A percentile compares a stretch with the other conserved stretches of the same genome.
phyloP scores from a whole-genome alignment of 345 rosid genomes.

The Ailanthus altissimus region DNA sequence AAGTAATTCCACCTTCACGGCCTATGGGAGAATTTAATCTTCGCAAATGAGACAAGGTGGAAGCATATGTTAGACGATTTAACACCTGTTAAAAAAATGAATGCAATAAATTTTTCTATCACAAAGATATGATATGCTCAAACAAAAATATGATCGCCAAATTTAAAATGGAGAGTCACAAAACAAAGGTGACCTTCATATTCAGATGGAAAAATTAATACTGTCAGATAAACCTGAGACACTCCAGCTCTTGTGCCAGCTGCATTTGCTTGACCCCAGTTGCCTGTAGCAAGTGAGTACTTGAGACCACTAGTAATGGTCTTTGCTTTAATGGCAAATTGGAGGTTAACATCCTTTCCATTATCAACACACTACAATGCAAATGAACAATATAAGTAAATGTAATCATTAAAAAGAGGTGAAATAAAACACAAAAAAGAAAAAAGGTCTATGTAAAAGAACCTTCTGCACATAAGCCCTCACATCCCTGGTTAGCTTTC shows the following conservation, averaged over 20 bases:
- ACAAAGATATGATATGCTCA: background rate
- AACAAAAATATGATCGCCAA: too few relatives aligned
- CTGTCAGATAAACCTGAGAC: constrained; percentile 71
- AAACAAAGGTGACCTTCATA: background rate
- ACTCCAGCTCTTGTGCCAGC: constrained; percentile 99
- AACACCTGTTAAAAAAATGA: constrained; percentile 56
- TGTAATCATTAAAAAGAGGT: constrained; percentile 7
- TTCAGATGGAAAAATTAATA: constrained; percentile 4
- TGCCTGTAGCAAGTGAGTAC: constrained; percentile 97
- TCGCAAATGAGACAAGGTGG: constrained; percentile 92
- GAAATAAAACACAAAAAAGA: background rate
- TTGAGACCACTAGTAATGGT: constrained; percentile 97
- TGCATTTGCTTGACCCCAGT: constrained; percentile 99
- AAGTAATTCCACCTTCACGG: constrained; percentile 78
- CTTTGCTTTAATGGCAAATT: constrained; percentile 94
- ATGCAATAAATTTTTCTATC: background rate
- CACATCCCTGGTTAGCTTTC: constrained; percentile 94
- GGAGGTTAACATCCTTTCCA: constrained; percentile 96
- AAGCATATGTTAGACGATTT: constrained; percentile 93
- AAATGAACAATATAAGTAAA: constrained; percentile 26
- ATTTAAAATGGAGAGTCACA: too few relatives aligned
- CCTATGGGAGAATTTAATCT: constrained; percentile 98
- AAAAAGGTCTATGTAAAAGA: constrained; percentile 25
- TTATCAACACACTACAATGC: constrained; percentile 83
- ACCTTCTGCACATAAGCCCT: constrained; percentile 98